phyloP scores from a whole-genome alignment of 2,329 filamentous ascomycete species.

The Trichoderma cornu-damae region DNA sequence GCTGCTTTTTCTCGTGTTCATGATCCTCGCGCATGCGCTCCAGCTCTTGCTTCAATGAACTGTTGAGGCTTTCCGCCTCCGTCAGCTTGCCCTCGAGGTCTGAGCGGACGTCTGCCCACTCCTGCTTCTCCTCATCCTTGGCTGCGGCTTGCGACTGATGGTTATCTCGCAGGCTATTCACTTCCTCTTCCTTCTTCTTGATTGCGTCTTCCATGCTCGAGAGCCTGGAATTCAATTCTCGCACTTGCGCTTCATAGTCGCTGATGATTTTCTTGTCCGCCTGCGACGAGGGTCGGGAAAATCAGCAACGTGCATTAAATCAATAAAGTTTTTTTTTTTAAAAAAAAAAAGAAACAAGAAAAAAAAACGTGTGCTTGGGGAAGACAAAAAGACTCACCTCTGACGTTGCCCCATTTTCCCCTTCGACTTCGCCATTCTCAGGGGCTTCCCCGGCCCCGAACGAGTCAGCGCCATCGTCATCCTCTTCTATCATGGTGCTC shows the following conservation, averaged over 20 bases:
- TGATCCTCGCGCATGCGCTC: slow-evolving; percentile 68
- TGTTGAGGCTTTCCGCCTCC: slow-evolving; percentile 71
- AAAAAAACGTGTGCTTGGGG: too few species aligned
- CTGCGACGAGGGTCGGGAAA: slow-evolving; percentile 35
- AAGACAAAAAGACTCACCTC: slow-evolving; percentile 35
- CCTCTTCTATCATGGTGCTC: slow-evolving; percentile 94
- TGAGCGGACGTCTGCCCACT: slow-evolving; percentile 61
- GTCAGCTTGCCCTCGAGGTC: slow-evolving; percentile 68
- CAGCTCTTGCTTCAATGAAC: slow-evolving; percentile 72
- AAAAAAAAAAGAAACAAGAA: background rate
- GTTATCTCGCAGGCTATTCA: slow-evolving; percentile 54
- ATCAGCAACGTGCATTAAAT: background rate
- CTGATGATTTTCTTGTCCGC: slow-evolving; percentile 67
- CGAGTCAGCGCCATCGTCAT: slow-evolving; percentile 65
- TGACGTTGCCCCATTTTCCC: slow-evolving; percentile 32
- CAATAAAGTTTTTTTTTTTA: too few species aligned
- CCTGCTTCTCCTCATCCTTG: slow-evolving; percentile 59
- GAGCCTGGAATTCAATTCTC: slow-evolving; percentile 68
- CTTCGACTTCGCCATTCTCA: slow-evolving; percentile 29
- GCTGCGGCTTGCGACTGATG: slow-evolving; percentile 51
- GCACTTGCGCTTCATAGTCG: slow-evolving; percentile 75
- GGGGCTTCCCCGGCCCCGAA: slow-evolving; percentile 44
- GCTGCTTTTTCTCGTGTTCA: slow-evolving; percentile 54
- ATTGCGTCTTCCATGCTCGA: slow-evolving; percentile 64
- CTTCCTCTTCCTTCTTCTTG: slow-evolving; percentile 66